Conservation (phyloP, 805 yeast species). For the Metschnikowia peoriensis region DNA sequence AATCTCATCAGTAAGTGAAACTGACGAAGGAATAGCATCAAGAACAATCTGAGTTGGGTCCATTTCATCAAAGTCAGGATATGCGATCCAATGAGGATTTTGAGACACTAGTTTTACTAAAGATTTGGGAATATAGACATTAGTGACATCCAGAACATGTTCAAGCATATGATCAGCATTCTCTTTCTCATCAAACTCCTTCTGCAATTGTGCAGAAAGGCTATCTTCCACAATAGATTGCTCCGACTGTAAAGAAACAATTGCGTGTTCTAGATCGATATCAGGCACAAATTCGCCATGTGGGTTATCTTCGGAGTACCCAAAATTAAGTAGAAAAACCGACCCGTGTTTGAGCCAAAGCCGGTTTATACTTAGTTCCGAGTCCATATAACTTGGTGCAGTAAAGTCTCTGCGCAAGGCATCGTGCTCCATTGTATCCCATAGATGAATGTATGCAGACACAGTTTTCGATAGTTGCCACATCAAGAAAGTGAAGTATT, state of each 20-base stretch:
- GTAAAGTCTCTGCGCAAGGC: conserved; percentile 16
- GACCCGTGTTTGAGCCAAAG: conserved; percentile 8
- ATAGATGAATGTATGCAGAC: conserved; percentile 12
- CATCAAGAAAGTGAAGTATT: conserved; percentile 13
- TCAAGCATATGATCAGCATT: conserved; percentile 4
- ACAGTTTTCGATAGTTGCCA: conserved; percentile 3
- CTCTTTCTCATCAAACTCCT: not conserved
- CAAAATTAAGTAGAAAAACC: conserved; percentile 4
- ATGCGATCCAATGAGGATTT: conserved; percentile 9
- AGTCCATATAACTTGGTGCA: conserved; percentile 12
- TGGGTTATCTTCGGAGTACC: conserved; percentile 10
- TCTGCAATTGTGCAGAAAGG: not conserved
- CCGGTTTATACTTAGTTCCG: conserved; percentile 12
- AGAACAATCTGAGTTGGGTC: conserved; percentile 7
- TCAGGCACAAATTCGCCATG: conserved; percentile 15
- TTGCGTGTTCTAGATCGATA: conserved; percentile 6
- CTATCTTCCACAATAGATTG: not conserved
- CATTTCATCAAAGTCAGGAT: conserved; percentile 3
- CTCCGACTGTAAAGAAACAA: not conserved
- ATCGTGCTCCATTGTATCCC: conserved; percentile 17
- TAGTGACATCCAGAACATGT: conserved; percentile 7
- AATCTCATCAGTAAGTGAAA: conserved; percentile 4
- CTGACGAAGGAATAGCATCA: conserved; percentile 1
- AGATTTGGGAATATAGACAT: conserved; percentile 9
- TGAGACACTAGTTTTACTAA: not conserved